Base-by-base conservation (phyloP, 805 yeast genomes). In the Pichia gijzeniarum region DNA sequence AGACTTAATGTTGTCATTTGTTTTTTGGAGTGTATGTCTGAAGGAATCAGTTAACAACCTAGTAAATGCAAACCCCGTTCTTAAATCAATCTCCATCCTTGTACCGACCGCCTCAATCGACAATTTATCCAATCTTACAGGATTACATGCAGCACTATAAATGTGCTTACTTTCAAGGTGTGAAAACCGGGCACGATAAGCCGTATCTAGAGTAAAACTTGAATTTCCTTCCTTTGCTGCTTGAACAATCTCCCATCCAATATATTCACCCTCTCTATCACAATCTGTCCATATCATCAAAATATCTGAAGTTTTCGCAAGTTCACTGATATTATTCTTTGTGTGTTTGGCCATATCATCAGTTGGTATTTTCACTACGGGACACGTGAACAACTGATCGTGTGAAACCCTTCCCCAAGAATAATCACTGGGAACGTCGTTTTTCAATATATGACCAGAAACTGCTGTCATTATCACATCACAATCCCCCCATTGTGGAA, bases 211-310 rank as follows among this genome's bases (percentile, higher is more conserved):
- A 1, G 63, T 67, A 36, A 88, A 57, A 2, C 64, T 51, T 1
- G 64, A 54, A 57, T 84, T 82, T 1, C 64, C 68, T 50, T 69
- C 70, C 41, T 61, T 59, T 0, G 95, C 96, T n/a, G 80, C 82
- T 43, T 79, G 72, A 31, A 77, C 71, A 14, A 95, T 79, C 56
- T 90, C 96, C 67, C 73, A 79, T 0, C 97, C 98, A 46, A 90
- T 90, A 62, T 80, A 84, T 61, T 90, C 98, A 2, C 98, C 98
- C 61, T 90, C 98, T 32, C 97, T 71, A 71, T 90, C 98, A 65
- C 99, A 93, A 72, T 93, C 99, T 1, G 99, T 93, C 98, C 99
- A 93, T 7, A 93, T 87, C 85, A 88, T 86, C 44, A 93, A 65
- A 34, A 68, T 67, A 43, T 79, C 76, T 5, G 86, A 76, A 17